phyloP scores from a whole-genome alignment of 768 basidiomycete species.

The Trametopsis cervina region DNA sequence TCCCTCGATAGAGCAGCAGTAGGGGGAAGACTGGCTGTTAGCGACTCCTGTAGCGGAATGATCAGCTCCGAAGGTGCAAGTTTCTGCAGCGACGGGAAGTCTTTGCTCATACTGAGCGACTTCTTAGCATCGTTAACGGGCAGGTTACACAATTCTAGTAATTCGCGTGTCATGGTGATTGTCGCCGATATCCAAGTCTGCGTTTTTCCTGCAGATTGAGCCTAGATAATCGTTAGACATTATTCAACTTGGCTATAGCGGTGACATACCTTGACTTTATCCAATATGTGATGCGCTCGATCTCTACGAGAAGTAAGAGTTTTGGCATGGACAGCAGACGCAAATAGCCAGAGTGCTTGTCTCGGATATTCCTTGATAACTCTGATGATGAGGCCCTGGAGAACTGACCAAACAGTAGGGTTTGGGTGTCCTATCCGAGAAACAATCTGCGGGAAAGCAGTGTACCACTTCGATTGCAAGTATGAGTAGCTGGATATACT shows the following conservation, averaged over 20 bases:
- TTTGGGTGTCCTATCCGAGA: constrained; percentile 83
- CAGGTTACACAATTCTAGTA: constrained; percentile 61
- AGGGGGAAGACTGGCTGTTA: constrained; percentile 85
- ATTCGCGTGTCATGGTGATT: constrained; percentile 56
- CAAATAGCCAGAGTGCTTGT: constrained; percentile 91
- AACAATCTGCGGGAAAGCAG: constrained; percentile 94
- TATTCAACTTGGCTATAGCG: not conserved
- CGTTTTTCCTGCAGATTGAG: not conserved
- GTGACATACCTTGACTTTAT: constrained; percentile 46
- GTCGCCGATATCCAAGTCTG: constrained; percentile 36
- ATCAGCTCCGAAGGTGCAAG: constrained; percentile 66
- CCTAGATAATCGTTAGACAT: not conserved
- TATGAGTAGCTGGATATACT: too few species aligned
- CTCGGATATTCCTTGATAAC: constrained; percentile 83
- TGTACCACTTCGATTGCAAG: constrained; percentile 69
- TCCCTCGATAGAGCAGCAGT: constrained; percentile 49
- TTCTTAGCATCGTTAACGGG: constrained; percentile 33
- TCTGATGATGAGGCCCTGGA: constrained; percentile 58
- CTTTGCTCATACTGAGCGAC: constrained; percentile 43
- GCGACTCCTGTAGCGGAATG: constrained; percentile 87
- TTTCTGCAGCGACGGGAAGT: constrained; percentile 45
- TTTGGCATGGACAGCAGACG: constrained; percentile 81
- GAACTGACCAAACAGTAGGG: constrained; percentile 45
- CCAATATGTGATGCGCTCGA: constrained; percentile 54
- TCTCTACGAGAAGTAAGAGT: constrained; percentile 40